Evolutionary conservation across 1,284 basidiomycete species (phyloP), one percentile per base, ranked within the genome.

Genomic region (Trichosporon sp.): DNA sequence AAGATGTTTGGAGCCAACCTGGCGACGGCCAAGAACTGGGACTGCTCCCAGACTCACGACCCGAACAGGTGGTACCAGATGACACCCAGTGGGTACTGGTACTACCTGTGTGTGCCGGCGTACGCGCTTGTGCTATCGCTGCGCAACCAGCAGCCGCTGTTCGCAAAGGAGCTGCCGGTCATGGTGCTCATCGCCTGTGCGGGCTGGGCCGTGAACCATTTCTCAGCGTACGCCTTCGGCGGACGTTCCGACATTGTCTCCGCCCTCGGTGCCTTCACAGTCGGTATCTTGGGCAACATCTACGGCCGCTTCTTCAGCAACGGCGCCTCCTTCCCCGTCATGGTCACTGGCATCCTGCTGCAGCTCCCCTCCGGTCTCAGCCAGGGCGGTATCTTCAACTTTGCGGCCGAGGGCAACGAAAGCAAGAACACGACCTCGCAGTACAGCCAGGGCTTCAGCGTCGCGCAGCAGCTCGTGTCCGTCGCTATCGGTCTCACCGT

Each of bases 281-380:
- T 96, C 54, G 93, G 94, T 7, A 85, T 94, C 68, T 85, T 94
- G 56, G 89, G 93, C 38, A 95, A 95, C 81, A 65, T 94, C 12
- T 96, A 93, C 74, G 92, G 91, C 10, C 89, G 92, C 56, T 88
- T 94, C 82, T 26, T 73, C 43, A 56, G 68, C 40, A 69, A 72
- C 64, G 81, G 82, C 35, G 79, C 80, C 1, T 78, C 76, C 63
- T 84, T 84, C 79, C 81, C 82, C 5, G 83, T 84, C 70, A 84
- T 80, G 59, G 79, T 80, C 38, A 91, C 90, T 0, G 92, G 92
- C 65, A 92, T 95, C 70, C 86, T 95, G 16, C 92, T 94, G 84
- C 93, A 96, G 84, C 88, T 96, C 0, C 94, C 93, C 0, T 92
- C 91, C 11, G 71, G 93, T 68, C 87, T 95, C 32, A 51, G n/a